A percentile compares a stretch with the other conserved stretches of the same genome.
These are phyloP conservation scores for Xylaria sp. DNA, from an alignment of 2,329 filamentous ascomycete species.

Conservation along the genomic window DNA sequence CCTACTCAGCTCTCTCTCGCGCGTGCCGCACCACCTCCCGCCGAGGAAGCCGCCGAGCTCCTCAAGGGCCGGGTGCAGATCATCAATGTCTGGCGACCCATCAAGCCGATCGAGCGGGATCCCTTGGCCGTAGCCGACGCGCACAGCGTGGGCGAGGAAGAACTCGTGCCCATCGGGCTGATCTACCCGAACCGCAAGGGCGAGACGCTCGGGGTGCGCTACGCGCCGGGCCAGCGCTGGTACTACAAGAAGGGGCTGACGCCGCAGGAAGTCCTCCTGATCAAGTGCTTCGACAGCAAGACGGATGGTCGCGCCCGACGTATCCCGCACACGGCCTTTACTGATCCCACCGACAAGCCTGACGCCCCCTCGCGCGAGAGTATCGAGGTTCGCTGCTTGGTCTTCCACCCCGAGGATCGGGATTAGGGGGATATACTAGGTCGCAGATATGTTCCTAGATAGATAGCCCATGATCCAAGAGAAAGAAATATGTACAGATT, in stretches of 20 bases:
- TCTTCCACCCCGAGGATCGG: slow-evolving; percentile 54
- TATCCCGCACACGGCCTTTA: slow-evolving; percentile 63
- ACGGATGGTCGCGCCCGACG: slow-evolving; percentile 57
- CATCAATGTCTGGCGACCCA: slow-evolving; percentile 61
- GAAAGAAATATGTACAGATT: no score
- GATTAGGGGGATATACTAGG: slow-evolving; percentile 34
- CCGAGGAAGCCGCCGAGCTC: slow-evolving; percentile 50
- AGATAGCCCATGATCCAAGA: no score
- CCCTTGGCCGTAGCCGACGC: slow-evolving; percentile 61
- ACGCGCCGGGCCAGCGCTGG: slow-evolving; percentile 54
- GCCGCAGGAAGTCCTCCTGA: slow-evolving; percentile 60
- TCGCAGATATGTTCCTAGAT: no score
- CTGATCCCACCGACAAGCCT: slow-evolving; percentile 48
- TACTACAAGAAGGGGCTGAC: slow-evolving; percentile 58
- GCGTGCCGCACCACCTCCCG: slow-evolving; percentile 51
- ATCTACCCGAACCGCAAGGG: slow-evolving; percentile 58
- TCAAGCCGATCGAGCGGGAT: slow-evolving; percentile 57
- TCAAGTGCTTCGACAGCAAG: slow-evolving; percentile 68
- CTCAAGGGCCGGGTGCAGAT: slow-evolving; percentile 56
- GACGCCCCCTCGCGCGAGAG: slow-evolving; percentile 60
- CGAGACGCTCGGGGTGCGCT: slow-evolving; percentile 54
- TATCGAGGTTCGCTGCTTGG: slow-evolving; percentile 61
- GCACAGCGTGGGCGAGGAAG: slow-evolving; percentile 53
- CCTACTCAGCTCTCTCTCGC: slow-evolving; percentile 51
- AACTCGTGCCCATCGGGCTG: slow-evolving; percentile 55